phyloP scores from a whole-genome alignment of 495 filamentous ascomycete genomes.

The Cenococcum geophilum region DNA sequence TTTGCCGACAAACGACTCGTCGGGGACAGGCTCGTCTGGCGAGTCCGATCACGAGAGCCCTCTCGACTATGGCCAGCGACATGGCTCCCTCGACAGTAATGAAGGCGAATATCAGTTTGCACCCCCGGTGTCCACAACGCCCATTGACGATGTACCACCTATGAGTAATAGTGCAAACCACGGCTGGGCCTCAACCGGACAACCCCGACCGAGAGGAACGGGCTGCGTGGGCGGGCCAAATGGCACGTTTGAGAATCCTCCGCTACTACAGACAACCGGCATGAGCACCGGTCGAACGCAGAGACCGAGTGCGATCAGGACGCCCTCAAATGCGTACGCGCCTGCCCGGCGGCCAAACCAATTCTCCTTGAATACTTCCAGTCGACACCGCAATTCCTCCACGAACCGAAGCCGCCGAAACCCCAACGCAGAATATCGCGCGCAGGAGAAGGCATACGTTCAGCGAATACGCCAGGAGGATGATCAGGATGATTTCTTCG shows the following conservation, averaged over 20 bases:
- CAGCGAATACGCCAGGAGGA: constrained; percentile 68
- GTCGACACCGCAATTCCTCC: constrained; percentile 29
- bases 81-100: constrained; percentile 15
- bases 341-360: constrained; percentile 61
- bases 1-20: constrained; percentile 10
- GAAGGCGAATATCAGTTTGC: constrained; percentile 30
- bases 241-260: constrained; percentile 13
- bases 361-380: constrained; percentile 35
- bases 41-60: constrained; percentile 24
- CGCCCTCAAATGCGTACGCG: constrained; percentile 33
- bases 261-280: constrained; percentile 29
- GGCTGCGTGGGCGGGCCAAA: constrained; percentile 4
- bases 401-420: constrained; percentile 41
- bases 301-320: constrained; percentile 27
- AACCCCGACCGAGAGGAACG: constrained; percentile 3
- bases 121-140: constrained; percentile 20
- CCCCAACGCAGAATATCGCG: constrained; percentile 74
- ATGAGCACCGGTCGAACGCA: constrained; percentile 16
- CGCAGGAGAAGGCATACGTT: constrained; percentile 76
- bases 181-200: constrained; percentile 17
- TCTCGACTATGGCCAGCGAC: constrained; percentile 9
- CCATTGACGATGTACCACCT: constrained; percentile 23
- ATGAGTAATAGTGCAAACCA: constrained; percentile 8
- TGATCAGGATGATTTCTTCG: constrained; percentile 65
- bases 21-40: constrained; percentile 26